Percentiles rank a stretch among this genome's conserved stretches.
These are phyloP conservation scores for Ophiocordyceps camponoti-saundersi DNA, from an alignment of 2,329 filamentous ascomycete species.

Conservation along the genomic window DNA sequence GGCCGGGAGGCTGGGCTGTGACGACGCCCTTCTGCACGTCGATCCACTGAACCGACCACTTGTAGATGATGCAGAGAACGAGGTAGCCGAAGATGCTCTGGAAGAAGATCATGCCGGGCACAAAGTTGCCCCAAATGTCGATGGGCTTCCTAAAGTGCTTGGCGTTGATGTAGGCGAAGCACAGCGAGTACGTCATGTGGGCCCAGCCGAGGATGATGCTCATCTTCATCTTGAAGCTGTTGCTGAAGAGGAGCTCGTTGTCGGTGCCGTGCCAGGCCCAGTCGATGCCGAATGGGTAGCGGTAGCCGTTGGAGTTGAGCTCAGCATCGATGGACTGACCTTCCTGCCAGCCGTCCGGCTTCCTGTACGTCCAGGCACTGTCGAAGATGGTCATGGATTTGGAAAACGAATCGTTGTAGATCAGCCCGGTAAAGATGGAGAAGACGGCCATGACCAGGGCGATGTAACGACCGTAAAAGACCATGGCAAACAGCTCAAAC, in stretches of 20 bases:
- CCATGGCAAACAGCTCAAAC: constrained; percentile 94
- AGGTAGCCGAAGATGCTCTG: constrained; percentile 97
- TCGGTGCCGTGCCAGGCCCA: constrained; percentile 95
- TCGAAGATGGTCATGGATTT: constrained; percentile 78
- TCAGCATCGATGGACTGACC: constrained; percentile 47
- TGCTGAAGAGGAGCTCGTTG: constrained; percentile 87
- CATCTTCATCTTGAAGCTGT: constrained; percentile 99
- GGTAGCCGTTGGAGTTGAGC: constrained; percentile 53
- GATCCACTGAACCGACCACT: constrained; percentile 85
- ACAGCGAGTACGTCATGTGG: constrained; percentile 97
- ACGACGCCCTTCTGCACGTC: constrained; percentile 17
- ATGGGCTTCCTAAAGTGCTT: constrained; percentile 88
- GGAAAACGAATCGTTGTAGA: constrained; percentile 97
- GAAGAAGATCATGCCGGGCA: constrained; percentile 99
- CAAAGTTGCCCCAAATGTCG: constrained; percentile 93
- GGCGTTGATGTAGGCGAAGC: constrained; percentile 83
- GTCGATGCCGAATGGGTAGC: constrained; percentile 90
- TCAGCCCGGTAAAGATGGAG: constrained; percentile 89
- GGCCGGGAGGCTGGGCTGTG: constrained; percentile 55
- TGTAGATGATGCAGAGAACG: constrained; percentile 86
- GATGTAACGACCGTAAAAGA: constrained; percentile 97
- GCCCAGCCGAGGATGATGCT: constrained; percentile 94
- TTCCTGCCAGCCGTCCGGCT: constrained; percentile 48
- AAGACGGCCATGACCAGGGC: constrained; percentile 96
- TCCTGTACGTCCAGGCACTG: constrained; percentile 72